Conservation (phyloP, 306 rosid species). For the Lagenaria siceraria region DNA sequence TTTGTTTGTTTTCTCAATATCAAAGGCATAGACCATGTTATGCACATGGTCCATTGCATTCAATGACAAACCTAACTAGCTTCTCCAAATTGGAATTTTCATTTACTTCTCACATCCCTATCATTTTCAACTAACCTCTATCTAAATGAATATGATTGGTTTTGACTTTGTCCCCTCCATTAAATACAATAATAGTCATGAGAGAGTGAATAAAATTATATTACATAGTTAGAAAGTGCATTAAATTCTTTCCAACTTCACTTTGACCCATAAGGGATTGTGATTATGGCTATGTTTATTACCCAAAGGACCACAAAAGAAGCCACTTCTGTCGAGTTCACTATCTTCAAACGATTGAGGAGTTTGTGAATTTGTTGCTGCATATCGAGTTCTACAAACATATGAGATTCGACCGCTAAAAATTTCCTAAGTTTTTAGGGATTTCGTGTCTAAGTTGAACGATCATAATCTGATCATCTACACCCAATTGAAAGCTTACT, state of each 20-base stretch:
- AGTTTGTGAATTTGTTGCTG: no score
- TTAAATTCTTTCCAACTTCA: neutral
- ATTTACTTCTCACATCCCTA: neutral
- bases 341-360: no score
- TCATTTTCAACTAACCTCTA: conserved; percentile 1
- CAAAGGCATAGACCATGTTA: neutral
- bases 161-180: conserved; percentile 7
- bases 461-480: no score
- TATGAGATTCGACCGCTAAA: no score
- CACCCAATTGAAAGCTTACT: no score
- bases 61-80: neutral
- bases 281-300: neutral
- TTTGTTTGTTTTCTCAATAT: neutral
- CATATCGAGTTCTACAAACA: no score
- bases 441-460: no score
- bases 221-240: neutral
- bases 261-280: neutral
- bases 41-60: conserved; percentile 5
- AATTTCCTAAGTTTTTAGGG: no score
- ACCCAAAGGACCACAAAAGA: neutral
- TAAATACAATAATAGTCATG: neutral
- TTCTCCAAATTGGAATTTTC: conserved; percentile 4
- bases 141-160: conserved; percentile 7
- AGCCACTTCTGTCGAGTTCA: no score
- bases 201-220: neutral